Evolutionary conservation across 371 early-diverging fungal species (phyloP).

Genomic region (Mucor piriformis): DNA sequence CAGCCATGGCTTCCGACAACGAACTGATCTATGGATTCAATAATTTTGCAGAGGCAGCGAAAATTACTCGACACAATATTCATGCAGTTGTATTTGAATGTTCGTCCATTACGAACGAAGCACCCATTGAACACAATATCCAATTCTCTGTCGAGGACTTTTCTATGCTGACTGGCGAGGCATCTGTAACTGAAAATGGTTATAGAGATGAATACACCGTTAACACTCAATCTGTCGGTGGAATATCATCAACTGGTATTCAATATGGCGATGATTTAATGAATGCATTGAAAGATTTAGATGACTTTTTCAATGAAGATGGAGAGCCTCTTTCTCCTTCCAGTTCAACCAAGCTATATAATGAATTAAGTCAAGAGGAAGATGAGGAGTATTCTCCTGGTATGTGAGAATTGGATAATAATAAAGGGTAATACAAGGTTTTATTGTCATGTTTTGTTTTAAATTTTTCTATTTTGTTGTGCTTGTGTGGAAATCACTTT

Average conservation of each 20-base stretch:
- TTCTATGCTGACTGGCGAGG: slow-evolving; percentile 46
- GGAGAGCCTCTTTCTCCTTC: slow-evolving; percentile 37
- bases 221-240: background rate
- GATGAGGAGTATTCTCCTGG: background rate
- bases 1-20: slow-evolving; percentile 18
- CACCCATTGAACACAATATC: slow-evolving; percentile 48
- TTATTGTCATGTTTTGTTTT: background rate
- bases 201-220: slow-evolving; percentile 3
- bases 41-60: slow-evolving; percentile 33
- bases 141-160: slow-evolving; percentile 55
- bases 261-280: slow-evolving; percentile 55
- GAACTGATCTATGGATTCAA: slow-evolving; percentile 41
- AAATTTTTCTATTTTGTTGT: slow-evolving; percentile 35
- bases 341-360: slow-evolving; percentile 15
- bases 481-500: slow-evolving; percentile 39
- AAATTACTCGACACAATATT: slow-evolving; percentile 51
- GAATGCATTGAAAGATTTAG: slow-evolving; percentile 59
- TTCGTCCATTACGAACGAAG: slow-evolving; percentile 45
- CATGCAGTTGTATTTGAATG: slow-evolving; percentile 59
- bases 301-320: slow-evolving; percentile 64
- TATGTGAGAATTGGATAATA: background rate
- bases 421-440: background rate
- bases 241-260: slow-evolving; percentile 5
- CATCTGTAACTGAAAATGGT: background rate
- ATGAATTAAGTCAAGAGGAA: slow-evolving; percentile 3